These are phyloP conservation scores for Arachnopeziza araneosa DNA, from an alignment of 2,329 filamentous ascomycete genomes.

Conservation along the genomic window DNA sequence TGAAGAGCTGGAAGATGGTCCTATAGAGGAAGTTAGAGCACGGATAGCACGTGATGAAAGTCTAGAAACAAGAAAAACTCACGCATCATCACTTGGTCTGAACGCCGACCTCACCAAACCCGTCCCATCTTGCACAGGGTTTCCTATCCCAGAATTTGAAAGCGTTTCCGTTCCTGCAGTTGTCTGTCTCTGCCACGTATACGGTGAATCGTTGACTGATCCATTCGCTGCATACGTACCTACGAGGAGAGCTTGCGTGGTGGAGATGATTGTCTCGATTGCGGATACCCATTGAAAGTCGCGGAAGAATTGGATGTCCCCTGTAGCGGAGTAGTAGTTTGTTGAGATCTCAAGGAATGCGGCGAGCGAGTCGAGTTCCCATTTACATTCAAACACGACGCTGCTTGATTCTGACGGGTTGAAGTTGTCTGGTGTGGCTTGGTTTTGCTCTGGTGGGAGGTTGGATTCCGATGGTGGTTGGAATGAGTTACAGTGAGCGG, in stretches of 20 bases:
- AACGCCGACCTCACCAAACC: constrained; percentile 84
- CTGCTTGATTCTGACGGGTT: constrained; percentile 66
- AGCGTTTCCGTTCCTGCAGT: constrained; percentile 76
- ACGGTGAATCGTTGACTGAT: constrained; percentile 51
- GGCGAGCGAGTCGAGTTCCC: constrained; percentile 86
- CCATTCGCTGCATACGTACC: constrained; percentile 66
- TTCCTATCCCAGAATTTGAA: constrained; percentile 68
- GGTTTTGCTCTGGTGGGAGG: constrained; percentile 52
- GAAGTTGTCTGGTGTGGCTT: constrained; percentile 52
- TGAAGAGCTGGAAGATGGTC: constrained; percentile 74
- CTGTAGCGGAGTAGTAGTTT: constrained; percentile 71
- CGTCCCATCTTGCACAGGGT: constrained; percentile 68
- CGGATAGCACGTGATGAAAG: too few species aligned
- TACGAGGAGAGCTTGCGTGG: constrained; percentile 64
- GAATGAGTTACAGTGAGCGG: constrained; percentile 86
- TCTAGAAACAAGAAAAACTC: constrained; percentile 4
- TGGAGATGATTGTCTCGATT: constrained; percentile 61
- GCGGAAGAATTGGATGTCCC: constrained; percentile 67
- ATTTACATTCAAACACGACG: constrained; percentile 91
- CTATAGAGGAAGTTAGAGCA: constrained; percentile 11
- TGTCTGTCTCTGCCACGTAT: constrained; percentile 72
- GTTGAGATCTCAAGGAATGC: constrained; percentile 78
- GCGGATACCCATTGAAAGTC: constrained; percentile 68
- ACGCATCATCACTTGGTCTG: constrained; percentile 83
- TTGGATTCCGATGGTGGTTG: constrained; percentile 76